Evolutionary conservation across 441 rosid species (phyloP), one percentile per base, ranked within the genome.

Genomic region (Breynia disticha): DNA sequence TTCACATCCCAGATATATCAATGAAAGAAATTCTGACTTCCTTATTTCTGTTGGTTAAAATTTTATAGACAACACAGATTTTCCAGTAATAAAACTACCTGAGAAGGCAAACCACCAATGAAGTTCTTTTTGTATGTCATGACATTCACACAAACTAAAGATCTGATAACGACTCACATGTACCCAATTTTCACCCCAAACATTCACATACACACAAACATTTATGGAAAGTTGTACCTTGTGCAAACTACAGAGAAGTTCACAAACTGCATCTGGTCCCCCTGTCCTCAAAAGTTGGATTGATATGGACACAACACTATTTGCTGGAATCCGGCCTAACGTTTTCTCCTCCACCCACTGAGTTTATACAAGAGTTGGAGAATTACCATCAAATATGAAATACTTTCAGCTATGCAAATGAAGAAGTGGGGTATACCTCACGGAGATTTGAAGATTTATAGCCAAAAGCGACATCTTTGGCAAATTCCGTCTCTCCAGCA

Each of bases 311-410:
- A 77, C 56, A 50, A 91, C 91, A 56, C 68, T 78, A 63, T 71
- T 65, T 46, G 94, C 91, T 54, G 81, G 79, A 70, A 86, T 74
- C 46, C 64, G 53, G 18, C 98, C 90, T 28, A 60, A 62, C 43
- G 98, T 88, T 74, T 93, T 93, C 76, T 88, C 97, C 68, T 86
- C 97, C 20, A 86, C 95, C 98, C 97, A 91, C 98, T 91, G 42
- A 67, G 62, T 69, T 52, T 35, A 70, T 41, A 58, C 32, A 42
- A 24, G 42, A 20, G 20, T 61, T 19, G 44, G 17, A 56, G 46
- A 42, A 47, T 62, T 49, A 53, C 44, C 32, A 51, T 53, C 45
- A 67, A 42, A 64, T 57, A 45, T 35, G 43, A 59, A 46, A 28
- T 46, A 28, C 44, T 50, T 16, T 45, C 15, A 21, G 50, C 5